A percentile compares a stretch with the other conserved stretches of the same genome.
These are phyloP conservation scores for Exsudoporus frostii DNA, from an alignment of 768 basidiomycete genomes.

Conservation along the genomic window DNA sequence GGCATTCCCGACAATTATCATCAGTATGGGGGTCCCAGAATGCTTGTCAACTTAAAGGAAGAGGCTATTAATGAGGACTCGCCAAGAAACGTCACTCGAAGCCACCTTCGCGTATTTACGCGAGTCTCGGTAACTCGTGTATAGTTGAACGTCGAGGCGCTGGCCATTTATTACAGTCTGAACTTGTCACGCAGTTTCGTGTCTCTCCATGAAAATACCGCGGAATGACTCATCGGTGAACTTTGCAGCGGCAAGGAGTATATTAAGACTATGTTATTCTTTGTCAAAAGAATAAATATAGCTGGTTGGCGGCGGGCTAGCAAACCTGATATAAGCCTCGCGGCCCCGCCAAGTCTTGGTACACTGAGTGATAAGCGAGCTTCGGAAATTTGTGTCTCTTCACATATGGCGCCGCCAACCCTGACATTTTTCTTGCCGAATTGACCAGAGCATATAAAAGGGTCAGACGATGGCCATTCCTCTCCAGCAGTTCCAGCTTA, in stretches of 20 bases:
- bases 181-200: too few relatives aligned
- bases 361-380: background rate
- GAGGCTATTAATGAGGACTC: too few relatives aligned
- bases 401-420: background rate
- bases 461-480: background rate
- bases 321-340: background rate
- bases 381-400: background rate
- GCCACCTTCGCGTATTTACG: background rate
- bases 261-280: too few relatives aligned
- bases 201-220: too few relatives aligned
- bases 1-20: too few relatives aligned
- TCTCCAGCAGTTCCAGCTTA: background rate
- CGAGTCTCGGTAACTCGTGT: background rate
- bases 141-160: too few relatives aligned
- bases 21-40: too few relatives aligned
- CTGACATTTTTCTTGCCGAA: background rate
- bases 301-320: background rate
- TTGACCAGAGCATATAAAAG: constrained; percentile 9
- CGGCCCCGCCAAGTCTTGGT: background rate
- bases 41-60: too few relatives aligned
- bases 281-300: too few relatives aligned
- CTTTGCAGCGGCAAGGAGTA: too few relatives aligned
- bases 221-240: too few relatives aligned
- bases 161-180: too few relatives aligned
- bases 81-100: background rate